A percentile compares a stretch with the other conserved stretches of the same genome.
These are phyloP conservation scores for Quercus bicolor DNA, from an alignment of 306 rosid genomes.

Conservation along the genomic window DNA sequence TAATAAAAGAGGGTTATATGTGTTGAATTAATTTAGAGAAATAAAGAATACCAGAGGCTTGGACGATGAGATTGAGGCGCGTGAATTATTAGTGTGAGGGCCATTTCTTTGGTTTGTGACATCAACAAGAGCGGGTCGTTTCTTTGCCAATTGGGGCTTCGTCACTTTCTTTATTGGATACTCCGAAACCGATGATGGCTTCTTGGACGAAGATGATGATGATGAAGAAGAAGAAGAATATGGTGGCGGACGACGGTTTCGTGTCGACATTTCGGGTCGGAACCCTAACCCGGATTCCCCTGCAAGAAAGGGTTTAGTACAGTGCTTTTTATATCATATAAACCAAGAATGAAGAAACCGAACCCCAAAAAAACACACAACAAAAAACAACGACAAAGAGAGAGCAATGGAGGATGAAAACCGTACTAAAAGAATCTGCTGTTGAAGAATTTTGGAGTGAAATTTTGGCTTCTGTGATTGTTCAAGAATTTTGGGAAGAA, in stretches of 20 bases:
- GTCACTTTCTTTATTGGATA: conserved; percentile 24
- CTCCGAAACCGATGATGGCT: conserved; percentile 13
- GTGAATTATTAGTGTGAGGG: conserved; percentile 11
- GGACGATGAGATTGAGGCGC: conserved; percentile 6
- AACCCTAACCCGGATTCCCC: conserved; percentile 22
- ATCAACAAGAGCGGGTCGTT: conserved; percentile 51
- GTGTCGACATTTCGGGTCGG: conserved; percentile 32
- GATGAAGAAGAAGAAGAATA: not conserved
- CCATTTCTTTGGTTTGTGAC: conserved; percentile 41
- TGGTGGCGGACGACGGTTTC: conserved; percentile 10
- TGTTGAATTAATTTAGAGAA: not conserved
- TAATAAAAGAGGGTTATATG: not conserved
- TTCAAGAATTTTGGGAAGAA: not conserved
- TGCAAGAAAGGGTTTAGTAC: conserved; percentile 22
- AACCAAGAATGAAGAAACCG: not conserved
- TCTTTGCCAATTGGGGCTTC: conserved; percentile 35
- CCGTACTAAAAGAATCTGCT: not conserved
- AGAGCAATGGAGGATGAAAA: not conserved
- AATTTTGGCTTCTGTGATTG: conserved; percentile 11
- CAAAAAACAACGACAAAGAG: not conserved
- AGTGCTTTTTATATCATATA: not conserved
- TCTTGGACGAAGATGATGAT: conserved; percentile 22
- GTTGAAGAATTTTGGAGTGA: conserved; percentile 8
- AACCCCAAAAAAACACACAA: not conserved
- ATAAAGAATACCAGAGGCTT: conserved; percentile 42